Base-by-base conservation (phyloP, 371 early-diverging fungal genomes). In the Umbelopsis sp. region DNA sequence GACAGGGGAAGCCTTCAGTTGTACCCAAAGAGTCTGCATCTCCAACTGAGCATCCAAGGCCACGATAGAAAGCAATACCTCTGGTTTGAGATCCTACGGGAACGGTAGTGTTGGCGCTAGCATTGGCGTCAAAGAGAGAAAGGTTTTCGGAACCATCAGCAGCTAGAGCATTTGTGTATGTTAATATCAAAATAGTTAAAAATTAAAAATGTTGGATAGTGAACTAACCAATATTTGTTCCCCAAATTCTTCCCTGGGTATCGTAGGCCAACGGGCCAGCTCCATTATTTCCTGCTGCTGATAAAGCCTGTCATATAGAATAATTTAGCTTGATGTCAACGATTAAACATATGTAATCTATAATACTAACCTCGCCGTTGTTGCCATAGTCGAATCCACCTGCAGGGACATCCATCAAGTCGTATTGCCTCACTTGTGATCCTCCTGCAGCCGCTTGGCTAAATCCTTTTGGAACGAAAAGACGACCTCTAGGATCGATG, bases 1-100 rank as follows among this genome's bases (percentile, higher is more conserved):
- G 79, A 64, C 83, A 83, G 51, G 83, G 83, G 66, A 83, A 66
- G 12, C 83, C 83, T 11, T 80, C 81, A 25, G 83, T 80, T 1
- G 83, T 78, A 35, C 76, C 81, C 25, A 69, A 20, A 0, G 79
- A 77, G 0, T 70, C 66, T 0, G 51, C 16, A 48, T 74, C 74
- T 41, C 83, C 83, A 1, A 83, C 76, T 37, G 80, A 80, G 63
- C 83, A 83, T n/a, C 72, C 77, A 0, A 71, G 68, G 0, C 83
- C 83, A 71, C 75, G 77, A 50, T 69, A 83, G 53, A 83, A 83
- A 7, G 25, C 11, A 7, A 57, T 57, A 35, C 18, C 32, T 18
- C 35, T 57, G 10, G 57, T 57, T 14, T 57, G 29, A 37, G 57
- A 35, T 57, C 57, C 57, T 57, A 57, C 3, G 14, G 57, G 35